These are phyloP conservation scores for Fonsecaea nubica DNA, from an alignment of 2,329 filamentous ascomycete genomes.

Conservation along the genomic window DNA sequence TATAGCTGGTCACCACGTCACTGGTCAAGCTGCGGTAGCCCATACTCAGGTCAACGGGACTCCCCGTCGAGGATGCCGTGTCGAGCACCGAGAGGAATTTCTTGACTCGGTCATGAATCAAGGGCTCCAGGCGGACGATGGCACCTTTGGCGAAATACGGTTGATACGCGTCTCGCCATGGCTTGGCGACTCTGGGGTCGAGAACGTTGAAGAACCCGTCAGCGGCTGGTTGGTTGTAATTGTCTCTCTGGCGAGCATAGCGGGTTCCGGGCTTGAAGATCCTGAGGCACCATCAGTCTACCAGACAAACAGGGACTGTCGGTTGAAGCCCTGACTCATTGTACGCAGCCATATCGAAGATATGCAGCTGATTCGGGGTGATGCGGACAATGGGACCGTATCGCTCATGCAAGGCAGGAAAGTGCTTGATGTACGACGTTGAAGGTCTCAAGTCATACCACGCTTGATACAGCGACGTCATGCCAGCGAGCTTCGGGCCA, in stretches of 20 bases:
- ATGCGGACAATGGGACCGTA: conserved; percentile 44
- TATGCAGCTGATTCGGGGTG: conserved; percentile 43
- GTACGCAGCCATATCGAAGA: conserved; percentile 38
- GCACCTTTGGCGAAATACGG: conserved; percentile 45
- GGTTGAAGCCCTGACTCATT: conserved; percentile 15
- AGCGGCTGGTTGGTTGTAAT: conserved; percentile 23
- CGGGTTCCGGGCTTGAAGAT: conserved; percentile 28
- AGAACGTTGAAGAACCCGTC: conserved; percentile 22
- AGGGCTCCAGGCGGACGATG: conserved; percentile 41
- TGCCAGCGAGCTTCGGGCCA: conserved; percentile 45
- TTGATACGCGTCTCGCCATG: conserved; percentile 34
- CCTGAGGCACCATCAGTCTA: conserved; percentile 12
- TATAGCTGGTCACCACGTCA: conserved; percentile 25
- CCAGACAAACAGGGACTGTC: neutral
- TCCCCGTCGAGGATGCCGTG: neutral
- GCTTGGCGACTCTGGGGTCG: conserved; percentile 25
- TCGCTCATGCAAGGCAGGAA: conserved; percentile 19
- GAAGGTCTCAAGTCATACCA: conserved; percentile 19
- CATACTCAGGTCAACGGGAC: conserved; percentile 23
- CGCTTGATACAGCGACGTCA: conserved; percentile 42
- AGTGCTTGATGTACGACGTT: conserved; percentile 22
- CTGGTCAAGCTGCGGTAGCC: conserved; percentile 22
- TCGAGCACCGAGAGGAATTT: conserved; percentile 25
- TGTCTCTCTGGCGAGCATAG: conserved; percentile 16
- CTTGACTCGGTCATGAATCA: conserved; percentile 41